These are phyloP conservation scores for Eucalyptus pauciflora DNA, from an alignment of 345 rosid species.

Conservation along the genomic window DNA sequence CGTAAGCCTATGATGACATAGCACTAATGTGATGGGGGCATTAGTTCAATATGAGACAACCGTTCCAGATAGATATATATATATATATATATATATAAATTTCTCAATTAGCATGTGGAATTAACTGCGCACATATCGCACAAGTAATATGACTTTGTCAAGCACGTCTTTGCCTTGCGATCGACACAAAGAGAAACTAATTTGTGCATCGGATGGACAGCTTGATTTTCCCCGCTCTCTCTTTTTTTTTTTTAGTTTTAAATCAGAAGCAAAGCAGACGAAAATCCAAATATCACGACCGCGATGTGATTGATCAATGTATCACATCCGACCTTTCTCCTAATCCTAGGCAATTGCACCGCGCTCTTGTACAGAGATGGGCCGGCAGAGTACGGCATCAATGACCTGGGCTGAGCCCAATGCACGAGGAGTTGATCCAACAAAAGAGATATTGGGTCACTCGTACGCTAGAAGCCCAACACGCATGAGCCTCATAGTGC, in stretches of 20 bases:
- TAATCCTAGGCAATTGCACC: background rate
- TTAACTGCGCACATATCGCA: background rate
- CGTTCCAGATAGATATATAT: accelerated
- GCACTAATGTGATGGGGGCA: background rate
- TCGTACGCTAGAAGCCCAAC: background rate
- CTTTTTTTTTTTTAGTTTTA: too few relatives aligned
- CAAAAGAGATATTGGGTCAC: background rate
- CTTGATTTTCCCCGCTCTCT: background rate
- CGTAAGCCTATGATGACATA: background rate
- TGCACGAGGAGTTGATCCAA: background rate
- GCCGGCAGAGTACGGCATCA: background rate
- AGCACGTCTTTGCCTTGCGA: accelerated
- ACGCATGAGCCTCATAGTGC: background rate
- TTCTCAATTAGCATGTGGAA: background rate
- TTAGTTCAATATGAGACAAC: background rate
- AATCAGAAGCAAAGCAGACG: background rate
- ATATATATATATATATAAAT: background rate
- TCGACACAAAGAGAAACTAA: background rate
- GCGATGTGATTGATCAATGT: background rate
- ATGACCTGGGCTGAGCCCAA: background rate
- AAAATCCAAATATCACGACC: background rate
- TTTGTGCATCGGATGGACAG: background rate
- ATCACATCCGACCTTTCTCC: background rate
- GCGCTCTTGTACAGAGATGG: background rate
- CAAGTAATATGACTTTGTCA: background rate